Base-by-base conservation (phyloP, 176 grass and related monocot genomes). In the Thalia dealbata region DNA sequence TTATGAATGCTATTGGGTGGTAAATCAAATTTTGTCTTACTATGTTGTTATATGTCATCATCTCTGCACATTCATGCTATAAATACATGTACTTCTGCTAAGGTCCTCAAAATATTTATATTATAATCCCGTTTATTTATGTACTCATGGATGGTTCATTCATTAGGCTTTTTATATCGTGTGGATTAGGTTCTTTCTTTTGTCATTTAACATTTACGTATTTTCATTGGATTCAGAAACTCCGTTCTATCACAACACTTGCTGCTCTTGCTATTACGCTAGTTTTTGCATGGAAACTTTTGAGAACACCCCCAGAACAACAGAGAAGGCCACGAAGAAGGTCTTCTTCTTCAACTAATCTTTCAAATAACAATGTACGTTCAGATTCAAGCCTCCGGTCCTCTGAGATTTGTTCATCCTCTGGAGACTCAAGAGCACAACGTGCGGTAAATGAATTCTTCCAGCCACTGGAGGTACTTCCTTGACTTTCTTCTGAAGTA, bases 391-490 rank as follows among this genome's bases (percentile, higher is more conserved):
- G 13, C 70, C 7, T 80, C 71, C 45, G 43, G 23, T 66, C 83
- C 71, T 74, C 85, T 73, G 83, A 93, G 74, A 78, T 87, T 81
- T 93, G 88, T 72, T 88, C 85, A 70, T 91, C 87, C 46, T 91
- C 95, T 67, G 87, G 73, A 61, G 85, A 99, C 75, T 88, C 90
- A 75, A 88, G 83, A 91, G 87, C 88, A 50, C 90, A 99, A 41
- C 83, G 92, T 77, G 87, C 83, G 67, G 84, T 99, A 71, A 81
- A 89, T 73, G 87, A 99, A 35, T 79, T 99, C 75, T 93, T 95
- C 85, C 95, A 99, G 72, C 90, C 95, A 79, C 74, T 91, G 65
- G 93, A 99, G 54, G 95, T 99, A 86, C 60, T 72, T 75, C 24
- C 76, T 78, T 21, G 45, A 67, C 77, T 78, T 79, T 72, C 73